Conservation (phyloP, 1,139 yeast species). For the Zygotorulaspora mrakii region DNA sequence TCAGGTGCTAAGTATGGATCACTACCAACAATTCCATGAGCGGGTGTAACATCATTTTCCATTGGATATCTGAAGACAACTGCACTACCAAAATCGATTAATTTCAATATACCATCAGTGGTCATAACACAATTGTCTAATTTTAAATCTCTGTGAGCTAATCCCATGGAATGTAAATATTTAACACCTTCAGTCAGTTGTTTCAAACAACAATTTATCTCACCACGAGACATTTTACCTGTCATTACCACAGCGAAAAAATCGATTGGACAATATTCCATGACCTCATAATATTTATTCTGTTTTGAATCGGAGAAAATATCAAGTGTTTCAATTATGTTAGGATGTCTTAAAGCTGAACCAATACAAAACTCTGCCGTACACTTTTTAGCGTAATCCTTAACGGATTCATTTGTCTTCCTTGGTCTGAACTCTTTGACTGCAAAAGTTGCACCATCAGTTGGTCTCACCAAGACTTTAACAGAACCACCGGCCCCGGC, state of each 20-base stretch:
- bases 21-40: conserved; percentile 94
- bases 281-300: conserved; percentile 83
- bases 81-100: conserved; percentile 96
- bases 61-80: conserved; percentile 91
- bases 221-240: conserved; percentile 81
- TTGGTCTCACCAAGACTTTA: conserved; percentile 72
- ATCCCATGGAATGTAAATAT: conserved; percentile 81
- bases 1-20: conserved; percentile 99
- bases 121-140: conserved; percentile 93
- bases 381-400: conserved; percentile 91
- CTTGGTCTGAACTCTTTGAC: conserved; percentile 93
- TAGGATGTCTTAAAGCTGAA: conserved; percentile 89
- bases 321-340: conserved; percentile 89
- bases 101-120: conserved; percentile 77
- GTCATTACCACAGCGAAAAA: conserved; percentile 98
- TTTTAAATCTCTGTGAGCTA: conserved; percentile 93
- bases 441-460: conserved; percentile 85
- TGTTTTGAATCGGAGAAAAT: conserved; percentile 67
- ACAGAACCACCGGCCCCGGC: conserved; percentile 99
- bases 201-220: conserved; percentile 83
- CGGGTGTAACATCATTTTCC: conserved; percentile 69
- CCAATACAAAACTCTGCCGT: conserved; percentile 98
- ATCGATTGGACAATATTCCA: conserved; percentile 97
- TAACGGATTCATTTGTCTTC: conserved; percentile 74
- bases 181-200: conserved; percentile 81